Percentiles rank a stretch among this genome's conserved stretches.
Conservation (phyloP, 2,329 filamentous ascomycete genomes). For the Graphilbum sp. region DNA sequence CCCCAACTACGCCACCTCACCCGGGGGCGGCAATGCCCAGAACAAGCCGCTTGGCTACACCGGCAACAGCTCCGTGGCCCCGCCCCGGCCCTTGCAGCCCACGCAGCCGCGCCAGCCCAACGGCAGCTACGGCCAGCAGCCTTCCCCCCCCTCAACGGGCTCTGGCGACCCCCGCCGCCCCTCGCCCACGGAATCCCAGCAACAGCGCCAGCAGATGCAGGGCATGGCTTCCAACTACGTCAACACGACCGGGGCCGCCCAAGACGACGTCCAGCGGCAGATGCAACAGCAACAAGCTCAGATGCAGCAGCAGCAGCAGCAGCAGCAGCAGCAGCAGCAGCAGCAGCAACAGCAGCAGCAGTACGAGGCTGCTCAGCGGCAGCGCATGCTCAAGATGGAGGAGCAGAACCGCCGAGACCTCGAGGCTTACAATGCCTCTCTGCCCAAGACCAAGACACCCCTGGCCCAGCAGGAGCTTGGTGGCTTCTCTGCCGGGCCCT, state of each 20-base stretch:
- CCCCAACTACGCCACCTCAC: constrained; percentile 50
- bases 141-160: constrained; percentile 18
- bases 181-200: constrained; percentile 27
- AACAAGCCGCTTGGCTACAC: constrained; percentile 48
- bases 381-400: constrained; percentile 37
- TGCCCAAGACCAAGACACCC: constrained; percentile 67
- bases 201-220: constrained; percentile 43
- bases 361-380: constrained; percentile 37
- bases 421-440: constrained; percentile 76
- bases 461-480: constrained; percentile 83
- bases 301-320: constrained; percentile 31
- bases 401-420: constrained; percentile 59
- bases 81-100: constrained; percentile 50
- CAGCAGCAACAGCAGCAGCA: constrained; percentile 39
- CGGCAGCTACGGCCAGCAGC: constrained; percentile 19
- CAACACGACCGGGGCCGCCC: constrained; percentile 29
- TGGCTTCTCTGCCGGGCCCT: constrained; percentile 34
- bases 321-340: constrained; percentile 13
- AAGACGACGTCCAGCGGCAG: constrained; percentile 40
- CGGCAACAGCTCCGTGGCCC: constrained; percentile 43
- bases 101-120: constrained; percentile 42
- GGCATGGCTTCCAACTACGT: constrained; percentile 37
- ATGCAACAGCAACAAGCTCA: constrained; percentile 48
- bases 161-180: constrained; percentile 25
- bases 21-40: constrained; percentile 36